Evolutionary conservation across 2,329 filamentous ascomycete genomes (phyloP).

Genomic region (Huntiella savannae): DNA sequence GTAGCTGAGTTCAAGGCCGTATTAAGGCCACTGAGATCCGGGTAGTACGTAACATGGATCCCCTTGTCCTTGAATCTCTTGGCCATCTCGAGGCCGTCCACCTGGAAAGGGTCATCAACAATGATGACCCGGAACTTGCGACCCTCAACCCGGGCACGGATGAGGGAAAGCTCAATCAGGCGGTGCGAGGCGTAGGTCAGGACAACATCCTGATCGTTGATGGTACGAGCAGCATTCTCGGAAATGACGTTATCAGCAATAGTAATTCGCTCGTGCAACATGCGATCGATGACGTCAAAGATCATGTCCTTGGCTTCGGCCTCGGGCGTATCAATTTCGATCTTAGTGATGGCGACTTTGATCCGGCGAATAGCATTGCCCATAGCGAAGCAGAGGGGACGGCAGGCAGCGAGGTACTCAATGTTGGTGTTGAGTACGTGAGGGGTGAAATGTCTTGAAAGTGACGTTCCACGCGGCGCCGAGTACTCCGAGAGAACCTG

Average conservation of each 20-base stretch:
- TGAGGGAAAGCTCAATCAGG: conserved; percentile 65
- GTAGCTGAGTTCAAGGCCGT: conserved; percentile 49
- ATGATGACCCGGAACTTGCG: conserved; percentile 69
- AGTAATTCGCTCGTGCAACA: conserved; percentile 77
- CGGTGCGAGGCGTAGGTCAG: conserved; percentile 75
- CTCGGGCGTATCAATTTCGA: conserved; percentile 73
- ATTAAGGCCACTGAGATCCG: conserved; percentile 55
- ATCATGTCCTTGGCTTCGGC: conserved; percentile 62
- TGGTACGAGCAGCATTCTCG: conserved; percentile 52
- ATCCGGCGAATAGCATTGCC: conserved; percentile 91
- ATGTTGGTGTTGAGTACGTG: conserved; percentile 90
- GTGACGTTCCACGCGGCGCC: conserved; percentile 65
- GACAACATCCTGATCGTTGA: conserved; percentile 62
- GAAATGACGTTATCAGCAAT: conserved; percentile 76
- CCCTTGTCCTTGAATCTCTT: conserved; percentile 47
- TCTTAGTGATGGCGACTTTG: conserved; percentile 77
- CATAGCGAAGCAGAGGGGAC: conserved; percentile 93
- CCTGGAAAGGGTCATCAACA: conserved; percentile 49
- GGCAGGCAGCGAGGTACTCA: conserved; percentile 78
- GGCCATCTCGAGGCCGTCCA: conserved; percentile 39
- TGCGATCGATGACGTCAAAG: conserved; percentile 65
- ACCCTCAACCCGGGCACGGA: conserved; percentile 50
- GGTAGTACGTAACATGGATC: conserved; percentile 61
- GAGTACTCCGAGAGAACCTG: conserved; percentile 86
- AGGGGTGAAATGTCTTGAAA: conserved; percentile 78